Evolutionary conservation across 2,329 filamentous ascomycete genomes (phyloP).

Genomic region (Nothomitra cinnamomea): DNA sequence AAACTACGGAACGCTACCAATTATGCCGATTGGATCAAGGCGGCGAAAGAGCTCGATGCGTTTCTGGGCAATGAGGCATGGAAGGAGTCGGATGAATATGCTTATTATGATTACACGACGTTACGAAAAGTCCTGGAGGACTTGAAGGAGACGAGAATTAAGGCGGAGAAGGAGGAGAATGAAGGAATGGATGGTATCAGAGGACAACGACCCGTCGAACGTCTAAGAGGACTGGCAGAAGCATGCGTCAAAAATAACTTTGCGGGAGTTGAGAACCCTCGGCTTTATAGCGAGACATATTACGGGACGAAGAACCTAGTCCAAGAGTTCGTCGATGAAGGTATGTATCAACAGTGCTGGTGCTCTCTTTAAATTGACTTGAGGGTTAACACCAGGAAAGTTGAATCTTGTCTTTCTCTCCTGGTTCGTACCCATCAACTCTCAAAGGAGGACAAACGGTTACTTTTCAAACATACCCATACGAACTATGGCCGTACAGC

Average conservation of each 20-base stretch:
- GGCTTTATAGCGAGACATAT: constrained; percentile 94
- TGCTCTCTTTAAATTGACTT: not conserved
- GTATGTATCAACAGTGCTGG: constrained; percentile 23
- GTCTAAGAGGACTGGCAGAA: constrained; percentile 62
- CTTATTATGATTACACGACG: constrained; percentile 79
- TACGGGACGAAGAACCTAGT: constrained; percentile 93
- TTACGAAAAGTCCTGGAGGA: constrained; percentile 62
- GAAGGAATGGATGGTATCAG: constrained; percentile 12
- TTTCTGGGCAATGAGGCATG: constrained; percentile 69
- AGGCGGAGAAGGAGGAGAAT: constrained; percentile 37
- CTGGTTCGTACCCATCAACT: constrained; percentile 52
- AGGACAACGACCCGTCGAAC: constrained; percentile 43
- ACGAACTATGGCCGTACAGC: constrained; percentile 88
- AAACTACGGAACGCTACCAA: constrained; percentile 53
- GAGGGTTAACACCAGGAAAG: constrained; percentile 21
- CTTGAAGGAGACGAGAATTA: constrained; percentile 43
- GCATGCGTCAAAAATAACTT: constrained; percentile 97
- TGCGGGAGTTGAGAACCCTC: constrained; percentile 80
- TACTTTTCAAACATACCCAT: constrained; percentile 71
- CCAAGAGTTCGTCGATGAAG: constrained; percentile 77
- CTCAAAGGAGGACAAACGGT: constrained; percentile 54
- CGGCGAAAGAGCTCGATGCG: constrained; percentile 61
- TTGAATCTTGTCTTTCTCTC: constrained; percentile 49
- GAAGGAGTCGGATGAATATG: constrained; percentile 62
- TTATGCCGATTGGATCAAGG: constrained; percentile 70